Conservation (phyloP, 2,329 filamentous ascomycete species). For the Colletotrichum higginsianum region DNA sequence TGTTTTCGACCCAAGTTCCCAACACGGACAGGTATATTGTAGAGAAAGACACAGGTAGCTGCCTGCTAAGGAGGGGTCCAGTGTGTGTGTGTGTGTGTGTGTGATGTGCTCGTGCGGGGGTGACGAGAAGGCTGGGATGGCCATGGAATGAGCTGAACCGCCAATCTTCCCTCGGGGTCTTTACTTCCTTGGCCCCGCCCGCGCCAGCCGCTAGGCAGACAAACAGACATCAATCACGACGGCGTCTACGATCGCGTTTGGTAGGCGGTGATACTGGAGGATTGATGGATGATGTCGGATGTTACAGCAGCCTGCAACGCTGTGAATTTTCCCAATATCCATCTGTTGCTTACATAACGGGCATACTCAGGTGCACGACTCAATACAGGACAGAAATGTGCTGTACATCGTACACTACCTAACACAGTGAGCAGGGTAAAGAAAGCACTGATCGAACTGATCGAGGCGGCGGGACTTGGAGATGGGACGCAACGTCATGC, state of each 20-base stretch:
- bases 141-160: neutral
- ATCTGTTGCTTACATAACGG: too few species aligned
- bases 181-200: neutral
- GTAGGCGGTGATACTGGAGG: neutral
- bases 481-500: too few species aligned
- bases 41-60: neutral
- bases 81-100: neutral
- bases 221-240: neutral
- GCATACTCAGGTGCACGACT: too few species aligned
- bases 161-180: neutral
- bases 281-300: constrained; percentile 8
- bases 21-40: neutral
- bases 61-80: neutral
- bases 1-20: neutral
- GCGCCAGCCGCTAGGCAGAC: neutral
- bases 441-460: constrained; percentile 2
- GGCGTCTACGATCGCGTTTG: neutral
- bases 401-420: too few species aligned
- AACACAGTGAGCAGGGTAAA: neutral
- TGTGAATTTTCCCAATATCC: too few species aligned
- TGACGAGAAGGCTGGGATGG: constrained; percentile 3
- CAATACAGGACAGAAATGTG: too few species aligned
- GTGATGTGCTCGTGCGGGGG: constrained; percentile 4
- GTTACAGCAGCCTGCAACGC: constrained; percentile 14
- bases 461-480: neutral